These are phyloP conservation scores for Fusarium sp. DNA, from an alignment of 2,329 filamentous ascomycete species.

Conservation along the genomic window DNA sequence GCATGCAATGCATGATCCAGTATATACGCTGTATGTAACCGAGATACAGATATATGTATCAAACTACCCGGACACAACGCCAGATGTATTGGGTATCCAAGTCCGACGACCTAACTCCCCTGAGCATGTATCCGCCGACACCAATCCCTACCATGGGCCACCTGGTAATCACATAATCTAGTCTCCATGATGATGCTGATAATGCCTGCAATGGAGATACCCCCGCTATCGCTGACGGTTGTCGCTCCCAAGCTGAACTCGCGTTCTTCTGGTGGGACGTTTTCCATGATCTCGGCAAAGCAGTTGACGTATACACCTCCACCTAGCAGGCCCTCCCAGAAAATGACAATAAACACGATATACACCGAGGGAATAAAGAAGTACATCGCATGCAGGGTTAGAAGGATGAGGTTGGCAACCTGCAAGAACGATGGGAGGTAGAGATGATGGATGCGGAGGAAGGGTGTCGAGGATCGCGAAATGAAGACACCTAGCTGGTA, in stretches of 20 bases:
- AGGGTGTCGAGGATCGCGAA: conserved; percentile 90
- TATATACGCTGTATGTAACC: background rate
- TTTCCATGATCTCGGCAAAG: conserved; percentile 93
- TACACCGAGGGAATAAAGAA: conserved; percentile 88
- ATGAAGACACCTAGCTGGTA: conserved; percentile 97
- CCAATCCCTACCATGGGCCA: conserved; percentile 81
- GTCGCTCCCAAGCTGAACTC: conserved; percentile 94
- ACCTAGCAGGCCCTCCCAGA: conserved; percentile 94
- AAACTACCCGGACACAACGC: background rate
- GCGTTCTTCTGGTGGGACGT: conserved; percentile 79
- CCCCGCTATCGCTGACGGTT: conserved; percentile 90
- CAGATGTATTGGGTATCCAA: conserved; percentile 5
- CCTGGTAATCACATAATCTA: conserved; percentile 85
- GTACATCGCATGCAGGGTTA: conserved; percentile 81
- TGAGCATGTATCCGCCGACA: conserved; percentile 69
- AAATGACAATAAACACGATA: conserved; percentile 84
- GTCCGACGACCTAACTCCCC: conserved; percentile 11
- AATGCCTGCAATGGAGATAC: conserved; percentile 90
- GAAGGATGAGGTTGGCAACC: conserved; percentile 78
- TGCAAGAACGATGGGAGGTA: conserved; percentile 89
- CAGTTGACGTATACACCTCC: conserved; percentile 96
- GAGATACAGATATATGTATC: background rate
- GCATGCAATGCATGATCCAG: background rate
- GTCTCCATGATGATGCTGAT: conserved; percentile 86
- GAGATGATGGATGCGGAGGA: conserved; percentile 82